phyloP scores from a whole-genome alignment of 2,329 filamentous ascomycete genomes.

The Phialemoniopsis sp. region DNA sequence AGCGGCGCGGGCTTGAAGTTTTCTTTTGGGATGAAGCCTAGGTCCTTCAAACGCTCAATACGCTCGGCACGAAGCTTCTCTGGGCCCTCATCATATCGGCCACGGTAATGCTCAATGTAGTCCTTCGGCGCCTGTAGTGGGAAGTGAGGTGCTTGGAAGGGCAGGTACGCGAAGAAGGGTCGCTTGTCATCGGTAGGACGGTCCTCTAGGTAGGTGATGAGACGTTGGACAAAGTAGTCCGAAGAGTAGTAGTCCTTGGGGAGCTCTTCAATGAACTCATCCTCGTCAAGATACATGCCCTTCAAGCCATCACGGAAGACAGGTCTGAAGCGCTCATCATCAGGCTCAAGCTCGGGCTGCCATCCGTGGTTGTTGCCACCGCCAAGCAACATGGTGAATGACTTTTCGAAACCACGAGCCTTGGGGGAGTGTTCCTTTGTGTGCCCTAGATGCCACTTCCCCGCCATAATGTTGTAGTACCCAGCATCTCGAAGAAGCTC shows the following conservation, averaged over 20 bases:
- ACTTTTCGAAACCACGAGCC: constrained; percentile 57
- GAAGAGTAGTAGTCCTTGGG: constrained; percentile 50
- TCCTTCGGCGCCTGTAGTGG: constrained; percentile 54
- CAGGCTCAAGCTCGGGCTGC: too few relatives aligned
- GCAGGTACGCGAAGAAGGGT: constrained; percentile 55
- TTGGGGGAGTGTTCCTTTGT: constrained; percentile 31
- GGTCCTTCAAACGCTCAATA: constrained; percentile 46
- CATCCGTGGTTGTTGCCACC: constrained; percentile 52
- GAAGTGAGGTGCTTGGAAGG: constrained; percentile 61
- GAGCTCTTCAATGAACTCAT: constrained; percentile 34
- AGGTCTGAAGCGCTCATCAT: too few relatives aligned
- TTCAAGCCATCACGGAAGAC: too few relatives aligned
- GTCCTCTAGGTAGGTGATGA: constrained; percentile 44
- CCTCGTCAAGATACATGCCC: too few relatives aligned
- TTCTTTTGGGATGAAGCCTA: constrained; percentile 50
- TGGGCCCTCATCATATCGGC: constrained; percentile 57
- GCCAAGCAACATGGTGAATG: constrained; percentile 55
- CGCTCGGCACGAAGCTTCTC: constrained; percentile 47
- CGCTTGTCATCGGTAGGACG: constrained; percentile 27
- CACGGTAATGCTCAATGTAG: constrained; percentile 46
- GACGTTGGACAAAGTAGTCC: constrained; percentile 45
- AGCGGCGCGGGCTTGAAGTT: too few relatives aligned
- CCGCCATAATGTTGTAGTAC: constrained; percentile 56
- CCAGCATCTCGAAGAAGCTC: constrained; percentile 54
- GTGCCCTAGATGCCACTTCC: constrained; percentile 58